Evolutionary conservation across 1,284 basidiomycete species (phyloP), one percentile per base, ranked within the genome.

Genomic region (Cryptococcus sp.): DNA sequence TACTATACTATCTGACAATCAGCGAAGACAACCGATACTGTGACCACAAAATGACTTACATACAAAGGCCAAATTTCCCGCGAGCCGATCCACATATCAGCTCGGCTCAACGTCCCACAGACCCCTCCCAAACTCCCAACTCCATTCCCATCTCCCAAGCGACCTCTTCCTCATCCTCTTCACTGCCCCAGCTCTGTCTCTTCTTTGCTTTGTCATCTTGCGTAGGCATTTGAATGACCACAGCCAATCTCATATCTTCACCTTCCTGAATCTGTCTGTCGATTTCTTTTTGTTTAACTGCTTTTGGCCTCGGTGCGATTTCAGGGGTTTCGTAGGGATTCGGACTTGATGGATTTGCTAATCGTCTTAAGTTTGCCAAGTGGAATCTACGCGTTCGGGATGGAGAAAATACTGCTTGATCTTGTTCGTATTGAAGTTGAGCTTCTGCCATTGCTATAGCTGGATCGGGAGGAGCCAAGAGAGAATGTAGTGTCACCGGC

Each of bases 61-160:
- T 28, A 28, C 28, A 28, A 28, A 28, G n/a, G n/a, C n/a, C n/a
- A n/a, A n/a, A n/a, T n/a, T n/a, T n/a, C n/a, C n/a, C n/a, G 11
- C 28, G 28, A 28, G 4, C 28, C 5, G 4, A 11, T 28, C 4
- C 28, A 4, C 28, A 28, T 28, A 28, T 28, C 11, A 28, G 11
- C 36, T 9, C 32, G 16, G 32, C 16, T 39, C 36, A 39, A 19
- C 41, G 23, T 19, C 41, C 41, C 7, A 57, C 49, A 37, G 24
- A 7, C 5, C 69, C 70, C 48, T 70, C 61, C 70, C 70, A 72
- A 5, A 72, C 56, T 16, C 66, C 70, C 22, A 72, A 24, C 55
- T 70, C 70, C 68, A 72, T 70, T n/a, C 70, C 67, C 3, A 48
- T 54, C 39, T 64, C 60, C 70, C 70, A 72, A 2, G 61, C 69